Conservation (phyloP, 768 basidiomycete species). For the Serendipita vermifera region DNA sequence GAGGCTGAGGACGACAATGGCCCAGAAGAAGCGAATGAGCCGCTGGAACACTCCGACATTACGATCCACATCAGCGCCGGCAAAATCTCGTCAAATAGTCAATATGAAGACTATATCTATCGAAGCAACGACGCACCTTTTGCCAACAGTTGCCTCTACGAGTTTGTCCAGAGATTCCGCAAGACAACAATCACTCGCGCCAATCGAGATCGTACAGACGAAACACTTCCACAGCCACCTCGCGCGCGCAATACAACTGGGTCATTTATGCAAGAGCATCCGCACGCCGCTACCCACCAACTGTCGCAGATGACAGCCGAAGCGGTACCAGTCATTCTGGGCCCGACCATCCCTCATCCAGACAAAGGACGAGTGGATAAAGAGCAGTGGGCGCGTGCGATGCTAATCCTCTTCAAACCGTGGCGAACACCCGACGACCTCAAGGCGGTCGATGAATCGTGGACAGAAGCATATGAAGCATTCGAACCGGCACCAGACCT, state of each 20-base stretch:
- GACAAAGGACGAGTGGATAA: conserved; percentile 17
- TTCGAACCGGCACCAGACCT: conserved; percentile 15
- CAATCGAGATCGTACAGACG: conserved; percentile 11
- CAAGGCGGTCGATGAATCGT: conserved; percentile 14
- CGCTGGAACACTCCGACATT: neutral
- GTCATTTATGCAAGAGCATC: conserved; percentile 16
- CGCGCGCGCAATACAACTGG: neutral
- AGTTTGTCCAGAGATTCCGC: conserved; percentile 20
- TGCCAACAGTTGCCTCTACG: conserved; percentile 21
- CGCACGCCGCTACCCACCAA: conserved; percentile 17
- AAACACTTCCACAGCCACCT: neutral
- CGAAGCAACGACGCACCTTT: conserved; percentile 17
- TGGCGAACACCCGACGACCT: conserved; percentile 26
- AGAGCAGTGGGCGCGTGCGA: conserved; percentile 25
- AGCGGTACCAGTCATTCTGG: conserved; percentile 27
- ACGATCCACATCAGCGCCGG: conserved; percentile 1
- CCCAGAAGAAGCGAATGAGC: neutral
- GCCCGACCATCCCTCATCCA: conserved; percentile 24
- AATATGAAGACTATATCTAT: conserved; percentile 21
- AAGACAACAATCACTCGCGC: conserved; percentile 16
- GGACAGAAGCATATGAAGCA: conserved; percentile 23
- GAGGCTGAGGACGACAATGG: neutral
- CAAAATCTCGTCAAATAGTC: conserved; percentile 2
- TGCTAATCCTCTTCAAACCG: conserved; percentile 34
- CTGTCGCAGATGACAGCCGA: conserved; percentile 10